A percentile compares a stretch with the other conserved stretches of the same genome.
phyloP scores from a whole-genome alignment of 352 stramenopile species.

The Phytophthora kernoviae region DNA sequence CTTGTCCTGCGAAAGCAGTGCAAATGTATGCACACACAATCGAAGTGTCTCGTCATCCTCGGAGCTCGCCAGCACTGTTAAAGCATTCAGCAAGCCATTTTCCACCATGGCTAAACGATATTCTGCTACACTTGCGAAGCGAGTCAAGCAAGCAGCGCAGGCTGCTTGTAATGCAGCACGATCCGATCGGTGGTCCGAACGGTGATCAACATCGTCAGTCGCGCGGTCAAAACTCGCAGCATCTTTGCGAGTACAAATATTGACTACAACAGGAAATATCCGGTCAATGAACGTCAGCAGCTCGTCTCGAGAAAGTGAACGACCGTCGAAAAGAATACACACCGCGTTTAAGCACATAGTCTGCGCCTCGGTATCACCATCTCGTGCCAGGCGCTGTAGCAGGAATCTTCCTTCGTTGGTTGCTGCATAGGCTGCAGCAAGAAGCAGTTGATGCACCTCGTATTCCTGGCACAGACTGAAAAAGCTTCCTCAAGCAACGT shows the following conservation, averaged over 20 bases:
- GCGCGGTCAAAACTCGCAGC: background rate
- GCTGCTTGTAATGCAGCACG: slow-evolving; percentile 38
- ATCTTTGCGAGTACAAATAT: slow-evolving; percentile 37
- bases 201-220: slow-evolving; percentile 1
- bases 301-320: slow-evolving; percentile 42
- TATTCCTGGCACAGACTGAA: slow-evolving; percentile 78
- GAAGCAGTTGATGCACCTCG: slow-evolving; percentile 51
- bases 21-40: slow-evolving; percentile 71
- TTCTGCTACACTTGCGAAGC: slow-evolving; percentile 64
- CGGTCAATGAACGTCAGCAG: slow-evolving; percentile 43
- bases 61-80: slow-evolving; percentile 56
- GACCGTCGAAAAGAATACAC: slow-evolving; percentile 67
- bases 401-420: slow-evolving; percentile 34
- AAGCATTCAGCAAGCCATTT: slow-evolving; percentile 50
- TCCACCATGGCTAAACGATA: slow-evolving; percentile 58
- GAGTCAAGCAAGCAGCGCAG: slow-evolving; percentile 70
- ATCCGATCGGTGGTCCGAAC: slow-evolving; percentile 1
- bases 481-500: slow-evolving; percentile 52
- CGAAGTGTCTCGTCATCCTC: slow-evolving; percentile 60
- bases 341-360: slow-evolving; percentile 68
- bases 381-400: slow-evolving; percentile 35
- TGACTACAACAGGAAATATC: slow-evolving; percentile 52
- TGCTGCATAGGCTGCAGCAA: slow-evolving; percentile 24
- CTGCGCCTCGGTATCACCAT: slow-evolving; percentile 42
- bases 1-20: slow-evolving; percentile 55